Evolutionary conservation across 202 grass and related monocot genomes (phyloP).

Genomic region (Digitaria exilis): DNA sequence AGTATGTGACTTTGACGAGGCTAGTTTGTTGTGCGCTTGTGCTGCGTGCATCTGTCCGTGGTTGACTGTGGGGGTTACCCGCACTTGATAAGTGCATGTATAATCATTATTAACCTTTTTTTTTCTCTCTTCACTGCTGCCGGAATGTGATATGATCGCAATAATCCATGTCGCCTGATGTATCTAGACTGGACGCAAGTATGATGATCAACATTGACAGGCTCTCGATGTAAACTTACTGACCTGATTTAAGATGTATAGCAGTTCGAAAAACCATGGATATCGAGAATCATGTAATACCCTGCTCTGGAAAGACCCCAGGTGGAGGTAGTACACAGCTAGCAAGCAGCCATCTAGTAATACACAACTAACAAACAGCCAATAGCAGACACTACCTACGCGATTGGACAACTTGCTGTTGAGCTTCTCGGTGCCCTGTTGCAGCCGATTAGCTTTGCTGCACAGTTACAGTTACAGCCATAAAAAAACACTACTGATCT

Average conservation of each 20-base stretch:
- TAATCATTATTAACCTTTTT: too few relatives aligned
- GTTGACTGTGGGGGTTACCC: not conserved
- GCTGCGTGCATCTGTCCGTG: slow-evolving; percentile 2
- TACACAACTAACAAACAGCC: too few relatives aligned
- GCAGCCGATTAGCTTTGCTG: too few relatives aligned
- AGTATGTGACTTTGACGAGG: slow-evolving; percentile 19
- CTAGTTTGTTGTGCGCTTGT: not conserved
- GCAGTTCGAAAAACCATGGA: not conserved
- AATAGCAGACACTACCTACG: too few relatives aligned
- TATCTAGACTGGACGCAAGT: not conserved
- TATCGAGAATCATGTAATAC: not conserved
- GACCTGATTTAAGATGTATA: not conserved
- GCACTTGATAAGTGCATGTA: not conserved
- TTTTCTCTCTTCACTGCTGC: too few relatives aligned
- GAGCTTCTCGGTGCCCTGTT: too few relatives aligned
- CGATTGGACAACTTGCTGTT: too few relatives aligned
- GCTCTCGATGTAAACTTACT: not conserved
- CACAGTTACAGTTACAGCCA: too few relatives aligned
- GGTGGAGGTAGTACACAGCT: too few relatives aligned
- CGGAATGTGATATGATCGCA: not conserved
- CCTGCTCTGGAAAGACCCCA: too few relatives aligned
- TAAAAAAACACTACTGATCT: too few relatives aligned
- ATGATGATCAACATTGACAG: not conserved
- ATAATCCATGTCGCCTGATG: not conserved
- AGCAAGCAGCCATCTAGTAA: too few relatives aligned